Base-by-base conservation (phyloP, 495 filamentous ascomycete species). In the Neurospora cerealis region DNA sequence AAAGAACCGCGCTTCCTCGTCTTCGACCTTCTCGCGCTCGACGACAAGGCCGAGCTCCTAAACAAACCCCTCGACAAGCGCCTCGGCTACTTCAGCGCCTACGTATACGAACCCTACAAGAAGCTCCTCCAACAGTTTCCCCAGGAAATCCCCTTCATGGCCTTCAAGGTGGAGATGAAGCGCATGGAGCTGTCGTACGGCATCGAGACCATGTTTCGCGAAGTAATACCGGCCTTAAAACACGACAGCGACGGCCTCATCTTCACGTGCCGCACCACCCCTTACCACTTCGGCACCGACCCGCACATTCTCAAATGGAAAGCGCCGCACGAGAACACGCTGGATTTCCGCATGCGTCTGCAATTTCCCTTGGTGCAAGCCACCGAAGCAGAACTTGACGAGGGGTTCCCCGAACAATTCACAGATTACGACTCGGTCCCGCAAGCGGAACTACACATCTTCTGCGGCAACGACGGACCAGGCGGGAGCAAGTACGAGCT, bases 231-330 rank as follows among this genome's bases (percentile, higher is more conserved):
- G 0, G 89, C 87, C 38, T 87, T 99, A 13, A 91, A 89, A 74
- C 96, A 99, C 79, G 93, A 96, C 41, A 98, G 96, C 77, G 96
- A 99, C 81, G 96, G 96, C 37, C 87, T 99, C 24, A 96, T 99
- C 79, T 99, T 99, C 84, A 98, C 96, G 41, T 97, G 95, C 80
- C 90, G 93, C 72, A 91, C 87, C 74, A 92, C 91, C 38, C 89
- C 91, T 2, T 99, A 99, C 84, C 89, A 89, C 75, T 91, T 91
- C 72, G 96, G 96, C 75, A 98, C 96, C 8, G 96, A 99, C 80
- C 88, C 88, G 48, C 91, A 95, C 78, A 98, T 97, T 75, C 85
- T 99, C 32, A 99, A 99, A 82, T 99, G 96, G 96, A 99, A 99
- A 80, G 93, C 95, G 1, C 91, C 91, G 5, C 83, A 91, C 36